Base-by-base conservation (phyloP, 2,329 filamentous ascomycete species). In the Colletotrichum sp. region DNA sequence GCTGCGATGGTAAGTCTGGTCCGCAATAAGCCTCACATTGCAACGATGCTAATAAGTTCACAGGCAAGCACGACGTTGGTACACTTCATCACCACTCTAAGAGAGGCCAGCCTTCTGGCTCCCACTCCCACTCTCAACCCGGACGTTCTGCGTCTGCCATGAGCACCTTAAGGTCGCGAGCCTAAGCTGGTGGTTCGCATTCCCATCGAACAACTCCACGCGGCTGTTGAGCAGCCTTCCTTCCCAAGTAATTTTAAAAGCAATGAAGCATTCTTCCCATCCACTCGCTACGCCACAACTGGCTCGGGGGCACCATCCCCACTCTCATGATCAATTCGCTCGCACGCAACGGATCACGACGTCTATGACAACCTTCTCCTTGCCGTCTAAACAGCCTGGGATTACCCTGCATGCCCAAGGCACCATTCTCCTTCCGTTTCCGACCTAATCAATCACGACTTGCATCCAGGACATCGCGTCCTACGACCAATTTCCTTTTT, bases 1-100 rank as follows among this genome's bases (percentile, higher is more conserved):
- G 97, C 87, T 99, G 97, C 85, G 97, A 99, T 90, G 97, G 96
- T 96, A 90, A 91, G 93, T 87, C 72, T 52, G 48, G n/a, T 36
- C 55, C 21, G 55, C 7, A 26, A 32, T n/a, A 24, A 21, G 18
- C 48, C 30, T 30, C 16, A 28, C 10, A n/a, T 28, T 28, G 10
- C 32, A 69, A n/a, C 4, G 24, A 68, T 70, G 82, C 80, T 84
- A 79, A 81, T 67, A 16, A 71, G 57, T 60, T 14, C 28, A 3
- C 66, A 94, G 93, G 93, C 79, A 95, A 94, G 86, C 94, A 95
- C 81, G 93, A 95, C 82, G 94, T 95, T 65, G 90, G 91, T 71
- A 91, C 88, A 71, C 83, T 94, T 67, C 86, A 89, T 74, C 86
- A 86, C 75, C 84, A 85, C 64, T 82, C 86, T 65, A 89, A 87